Percentiles rank a stretch among this genome's conserved stretches.
Evolutionary conservation across 1,284 basidiomycete genomes (phyloP).

Genomic region (Naganishia albida): DNA sequence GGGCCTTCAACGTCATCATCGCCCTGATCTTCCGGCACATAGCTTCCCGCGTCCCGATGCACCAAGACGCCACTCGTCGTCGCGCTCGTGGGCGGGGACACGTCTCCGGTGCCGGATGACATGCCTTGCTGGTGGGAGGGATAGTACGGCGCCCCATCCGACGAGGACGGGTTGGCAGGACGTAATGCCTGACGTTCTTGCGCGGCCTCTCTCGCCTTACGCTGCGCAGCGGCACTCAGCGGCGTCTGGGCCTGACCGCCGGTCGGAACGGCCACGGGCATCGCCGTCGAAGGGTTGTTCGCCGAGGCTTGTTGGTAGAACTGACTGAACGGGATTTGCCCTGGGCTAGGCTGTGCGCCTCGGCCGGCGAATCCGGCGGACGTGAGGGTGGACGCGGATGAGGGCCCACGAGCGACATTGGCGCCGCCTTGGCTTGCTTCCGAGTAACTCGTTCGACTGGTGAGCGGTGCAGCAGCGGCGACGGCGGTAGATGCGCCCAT

Average conservation of each 20-base stretch:
- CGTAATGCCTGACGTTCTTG: conserved; percentile 29
- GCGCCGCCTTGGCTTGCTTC: conserved; percentile 17
- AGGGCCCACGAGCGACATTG: conserved; percentile 43
- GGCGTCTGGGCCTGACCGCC: conserved; percentile 16
- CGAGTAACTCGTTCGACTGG: conserved; percentile 17
- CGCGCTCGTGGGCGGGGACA: background rate
- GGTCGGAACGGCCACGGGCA: conserved; percentile 40
- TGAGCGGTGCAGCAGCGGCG: conserved; percentile 38
- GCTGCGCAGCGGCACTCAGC: conserved; percentile 26
- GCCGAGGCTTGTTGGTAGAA: conserved; percentile 19
- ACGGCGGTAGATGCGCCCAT: conserved; percentile 30
- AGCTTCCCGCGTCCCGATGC: conserved; percentile 30
- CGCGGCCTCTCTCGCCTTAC: conserved; percentile 34
- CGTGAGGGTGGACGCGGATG: conserved; percentile 40
- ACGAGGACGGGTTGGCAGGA: conserved; percentile 17
- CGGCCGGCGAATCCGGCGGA: conserved; percentile 49
- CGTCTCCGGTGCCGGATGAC: conserved; percentile 2
- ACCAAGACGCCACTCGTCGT: conserved; percentile 17
- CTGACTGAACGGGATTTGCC: conserved; percentile 17
- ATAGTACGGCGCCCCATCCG: conserved; percentile 6
- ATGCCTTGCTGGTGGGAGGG: background rate
- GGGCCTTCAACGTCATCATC: conserved; percentile 15
- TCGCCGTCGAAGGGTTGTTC: conserved; percentile 16
- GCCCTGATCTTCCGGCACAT: conserved; percentile 26
- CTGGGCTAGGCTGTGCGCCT: conserved; percentile 37